These are phyloP conservation scores for Ophiostoma pallidulum DNA, from an alignment of 2,329 filamentous ascomycete genomes.

Conservation along the genomic window DNA sequence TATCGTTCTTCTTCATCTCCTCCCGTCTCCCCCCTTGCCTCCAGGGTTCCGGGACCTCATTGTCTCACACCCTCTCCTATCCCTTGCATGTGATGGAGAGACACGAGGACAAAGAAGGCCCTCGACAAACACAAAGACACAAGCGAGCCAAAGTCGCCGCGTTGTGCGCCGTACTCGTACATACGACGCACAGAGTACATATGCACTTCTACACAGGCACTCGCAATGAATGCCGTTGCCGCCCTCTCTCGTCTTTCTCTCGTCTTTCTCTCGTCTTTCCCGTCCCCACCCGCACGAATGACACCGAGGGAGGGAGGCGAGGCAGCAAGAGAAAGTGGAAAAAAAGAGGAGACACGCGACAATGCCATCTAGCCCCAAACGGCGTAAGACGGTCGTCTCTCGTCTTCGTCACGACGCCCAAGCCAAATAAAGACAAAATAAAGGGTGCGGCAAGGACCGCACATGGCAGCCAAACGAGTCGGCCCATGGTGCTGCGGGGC, in stretches of 20 bases:
- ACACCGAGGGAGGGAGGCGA: neutral
- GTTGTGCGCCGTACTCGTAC: no score
- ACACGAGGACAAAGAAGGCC: neutral
- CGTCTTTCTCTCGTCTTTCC: no score
- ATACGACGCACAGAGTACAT: no score
- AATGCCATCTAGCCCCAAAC: no score
- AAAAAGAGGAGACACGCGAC: no score
- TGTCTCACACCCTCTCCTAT: neutral
- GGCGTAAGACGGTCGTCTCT: no score
- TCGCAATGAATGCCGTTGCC: no score
- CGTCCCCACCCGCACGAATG: neutral
- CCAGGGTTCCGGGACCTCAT: neutral
- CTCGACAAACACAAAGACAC: neutral
- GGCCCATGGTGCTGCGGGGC: neutral
- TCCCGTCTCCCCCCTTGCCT: neutral
- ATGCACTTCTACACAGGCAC: neutral
- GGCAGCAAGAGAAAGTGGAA: neutral
- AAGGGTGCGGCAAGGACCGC: neutral
- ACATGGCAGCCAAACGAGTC: neutral
- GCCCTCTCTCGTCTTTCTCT: no score
- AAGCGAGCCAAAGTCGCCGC: neutral
- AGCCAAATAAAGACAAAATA: neutral
- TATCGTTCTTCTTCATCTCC: neutral
- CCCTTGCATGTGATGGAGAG: neutral
- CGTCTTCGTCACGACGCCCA: no score